phyloP scores from a whole-genome alignment of 306 rosid species.

The Trifolium dubium region DNA sequence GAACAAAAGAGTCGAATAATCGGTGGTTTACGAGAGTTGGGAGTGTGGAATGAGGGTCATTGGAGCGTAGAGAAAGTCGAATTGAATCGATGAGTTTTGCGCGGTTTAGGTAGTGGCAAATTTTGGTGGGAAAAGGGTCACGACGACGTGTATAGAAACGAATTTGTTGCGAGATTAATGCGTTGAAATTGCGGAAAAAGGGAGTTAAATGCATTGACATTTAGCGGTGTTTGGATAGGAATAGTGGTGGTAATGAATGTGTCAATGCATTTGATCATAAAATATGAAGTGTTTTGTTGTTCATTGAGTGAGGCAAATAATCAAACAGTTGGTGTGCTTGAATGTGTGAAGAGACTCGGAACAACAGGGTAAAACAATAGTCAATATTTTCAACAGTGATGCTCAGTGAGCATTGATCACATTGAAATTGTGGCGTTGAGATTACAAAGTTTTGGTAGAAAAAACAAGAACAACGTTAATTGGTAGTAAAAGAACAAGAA shows the following conservation, averaged over 20 bases:
- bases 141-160: slow-evolving; percentile 55
- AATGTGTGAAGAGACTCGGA: not conserved
- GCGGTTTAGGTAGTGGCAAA: slow-evolving; percentile 74
- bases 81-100: slow-evolving; percentile 78
- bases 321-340: slow-evolving; percentile 45
- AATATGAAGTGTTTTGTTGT: not conserved
- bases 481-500: too few species aligned
- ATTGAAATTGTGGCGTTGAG: too few species aligned
- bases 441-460: too few species aligned
- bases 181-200: slow-evolving; percentile 33
- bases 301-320: slow-evolving; percentile 35
- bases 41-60: slow-evolving; percentile 56
- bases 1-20: slow-evolving; percentile 66
- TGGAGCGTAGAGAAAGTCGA: slow-evolving; percentile 68
- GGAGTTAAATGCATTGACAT: slow-evolving; percentile 44
- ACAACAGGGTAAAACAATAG: too few species aligned
- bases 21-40: slow-evolving; percentile 50
- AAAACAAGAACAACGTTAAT: too few species aligned
- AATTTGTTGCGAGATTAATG: slow-evolving; percentile 47
- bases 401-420: too few species aligned
- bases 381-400: too few species aligned
- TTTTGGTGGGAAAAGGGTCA: slow-evolving; percentile 69
- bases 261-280: too few species aligned
- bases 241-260: not conserved
- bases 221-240: not conserved